These are phyloP conservation scores for Diophrys appendiculata DNA, from an alignment of 73 alveolate species.

Conservation along the genomic window DNA sequence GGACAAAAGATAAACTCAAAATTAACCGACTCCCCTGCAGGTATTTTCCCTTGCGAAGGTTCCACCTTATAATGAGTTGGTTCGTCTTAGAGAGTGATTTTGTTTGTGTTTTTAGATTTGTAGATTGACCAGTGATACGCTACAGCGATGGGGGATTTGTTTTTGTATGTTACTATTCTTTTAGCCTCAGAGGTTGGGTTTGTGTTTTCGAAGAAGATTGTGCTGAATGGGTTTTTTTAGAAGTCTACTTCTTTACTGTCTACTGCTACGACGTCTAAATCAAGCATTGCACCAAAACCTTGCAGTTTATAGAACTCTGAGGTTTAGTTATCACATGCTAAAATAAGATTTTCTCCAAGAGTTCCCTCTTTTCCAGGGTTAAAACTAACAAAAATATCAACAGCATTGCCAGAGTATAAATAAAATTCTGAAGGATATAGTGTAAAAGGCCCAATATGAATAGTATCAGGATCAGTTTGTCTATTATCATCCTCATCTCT, in stretches of 20 bases:
- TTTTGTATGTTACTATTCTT: constrained; percentile 76
- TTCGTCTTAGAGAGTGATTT: constrained; percentile 83
- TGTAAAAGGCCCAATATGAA: constrained; percentile 87
- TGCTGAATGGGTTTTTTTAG: constrained; percentile 65
- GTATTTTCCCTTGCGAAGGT: constrained; percentile 86
- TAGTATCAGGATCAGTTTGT: constrained; percentile 58
- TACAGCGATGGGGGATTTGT: constrained; percentile 83
- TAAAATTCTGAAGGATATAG: constrained; percentile 93
- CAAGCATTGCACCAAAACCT: constrained; percentile 90
- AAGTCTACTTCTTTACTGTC: constrained; percentile 88
- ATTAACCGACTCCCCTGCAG: constrained; percentile 76
- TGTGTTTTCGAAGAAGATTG: constrained; percentile 88
- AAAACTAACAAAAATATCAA: constrained; percentile 86
- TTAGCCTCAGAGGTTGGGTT: constrained; percentile 79
- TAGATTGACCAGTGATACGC: constrained; percentile 93
- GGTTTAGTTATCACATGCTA: constrained; percentile 92
- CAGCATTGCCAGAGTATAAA: constrained; percentile 90
- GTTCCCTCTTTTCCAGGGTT: constrained; percentile 90
- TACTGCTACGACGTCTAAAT: constrained; percentile 81
- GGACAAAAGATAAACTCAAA: constrained; percentile 80
- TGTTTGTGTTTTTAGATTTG: constrained; percentile 76
- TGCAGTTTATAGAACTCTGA: constrained; percentile 73
- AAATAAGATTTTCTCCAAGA: constrained; percentile 79
- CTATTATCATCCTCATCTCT: constrained; percentile 76
- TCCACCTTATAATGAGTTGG: constrained; percentile 83